These are phyloP conservation scores for Cytidiella melzeri DNA, from an alignment of 768 basidiomycete genomes.

Conservation along the genomic window DNA sequence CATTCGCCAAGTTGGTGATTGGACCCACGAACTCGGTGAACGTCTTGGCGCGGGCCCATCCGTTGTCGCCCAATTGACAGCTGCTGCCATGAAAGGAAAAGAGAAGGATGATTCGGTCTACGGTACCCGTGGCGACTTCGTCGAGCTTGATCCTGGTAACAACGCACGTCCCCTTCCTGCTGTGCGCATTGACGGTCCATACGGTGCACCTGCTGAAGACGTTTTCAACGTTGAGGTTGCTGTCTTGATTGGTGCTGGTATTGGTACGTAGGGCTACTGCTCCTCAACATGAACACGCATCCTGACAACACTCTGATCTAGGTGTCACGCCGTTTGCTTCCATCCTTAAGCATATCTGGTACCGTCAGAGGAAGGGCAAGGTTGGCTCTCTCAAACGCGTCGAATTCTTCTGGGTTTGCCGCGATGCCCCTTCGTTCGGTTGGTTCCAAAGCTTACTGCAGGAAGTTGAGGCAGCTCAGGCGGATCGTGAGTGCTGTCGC, in stretches of 20 bases:
- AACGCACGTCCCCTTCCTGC: slow-evolving; percentile 52
- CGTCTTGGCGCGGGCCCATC: slow-evolving; percentile 78
- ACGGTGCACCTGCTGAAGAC: slow-evolving; percentile 90
- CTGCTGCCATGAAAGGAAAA: slow-evolving; percentile 68
- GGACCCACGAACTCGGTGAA: slow-evolving; percentile 76
- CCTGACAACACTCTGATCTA: slow-evolving; percentile 20
- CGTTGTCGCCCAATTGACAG: slow-evolving; percentile 73
- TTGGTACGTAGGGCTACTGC: slow-evolving; percentile 47
- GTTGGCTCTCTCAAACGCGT: slow-evolving; percentile 81
- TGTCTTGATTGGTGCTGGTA: slow-evolving; percentile 89
- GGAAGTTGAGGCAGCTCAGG: slow-evolving; percentile 83
- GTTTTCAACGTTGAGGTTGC: slow-evolving; percentile 84
- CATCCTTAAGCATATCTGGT: slow-evolving; percentile 95
- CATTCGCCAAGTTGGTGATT: slow-evolving; percentile 91
- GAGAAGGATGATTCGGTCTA: slow-evolving; percentile 50
- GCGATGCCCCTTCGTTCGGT: slow-evolving; percentile 94
- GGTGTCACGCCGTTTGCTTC: slow-evolving; percentile 93
- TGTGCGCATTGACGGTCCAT: slow-evolving; percentile 85
- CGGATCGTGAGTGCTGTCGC: slow-evolving; percentile 61
- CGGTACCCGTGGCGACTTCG: slow-evolving; percentile 66
- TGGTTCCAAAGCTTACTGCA: slow-evolving; percentile 92
- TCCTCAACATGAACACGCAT: slow-evolving; percentile 3
- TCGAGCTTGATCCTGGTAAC: slow-evolving; percentile 60
- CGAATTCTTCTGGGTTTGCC: slow-evolving; percentile 93
- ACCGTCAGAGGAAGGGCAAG: slow-evolving; percentile 73